Conservation (phyloP, 805 yeast species). For the Candida sithepensis region DNA sequence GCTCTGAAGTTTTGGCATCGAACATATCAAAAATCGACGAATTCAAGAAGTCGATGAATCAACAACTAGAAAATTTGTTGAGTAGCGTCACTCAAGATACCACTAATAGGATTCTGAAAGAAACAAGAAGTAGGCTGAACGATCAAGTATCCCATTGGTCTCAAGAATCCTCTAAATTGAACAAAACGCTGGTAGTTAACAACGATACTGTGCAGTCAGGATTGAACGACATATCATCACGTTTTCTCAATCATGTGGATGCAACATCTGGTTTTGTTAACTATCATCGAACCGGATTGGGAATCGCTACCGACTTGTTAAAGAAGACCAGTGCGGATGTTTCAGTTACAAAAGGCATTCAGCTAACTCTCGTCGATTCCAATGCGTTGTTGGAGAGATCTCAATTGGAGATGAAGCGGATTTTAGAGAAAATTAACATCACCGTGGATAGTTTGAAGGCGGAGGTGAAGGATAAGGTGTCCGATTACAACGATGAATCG, state of each 20-base stretch:
- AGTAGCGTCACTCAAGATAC: constrained; percentile 8
- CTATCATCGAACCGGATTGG: constrained; percentile 12
- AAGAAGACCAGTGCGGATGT: neutral
- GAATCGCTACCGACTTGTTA: constrained; percentile 1
- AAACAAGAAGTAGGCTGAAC: constrained; percentile 7
- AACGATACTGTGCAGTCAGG: neutral
- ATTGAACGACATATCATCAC: constrained; percentile 3
- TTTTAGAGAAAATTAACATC: neutral
- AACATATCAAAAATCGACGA: constrained; percentile 6
- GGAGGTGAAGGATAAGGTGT: neutral
- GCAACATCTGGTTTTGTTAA: constrained; percentile 14
- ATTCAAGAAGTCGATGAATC: constrained; percentile 5
- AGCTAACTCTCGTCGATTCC: neutral
- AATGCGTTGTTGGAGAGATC: neutral
- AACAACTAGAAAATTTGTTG: constrained; percentile 8
- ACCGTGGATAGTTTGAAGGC: neutral
- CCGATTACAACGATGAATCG: neutral
- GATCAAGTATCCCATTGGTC: constrained; percentile 8
- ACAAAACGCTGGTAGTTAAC: neutral
- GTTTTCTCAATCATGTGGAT: constrained; percentile 9
- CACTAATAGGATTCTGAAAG: constrained; percentile 5
- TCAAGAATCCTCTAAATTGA: neutral
- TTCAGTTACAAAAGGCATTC: neutral
- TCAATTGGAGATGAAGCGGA: neutral
- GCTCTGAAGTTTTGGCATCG: constrained; percentile 1